phyloP scores from a whole-genome alignment of 768 basidiomycete species.

The Termitomyces sp. region DNA sequence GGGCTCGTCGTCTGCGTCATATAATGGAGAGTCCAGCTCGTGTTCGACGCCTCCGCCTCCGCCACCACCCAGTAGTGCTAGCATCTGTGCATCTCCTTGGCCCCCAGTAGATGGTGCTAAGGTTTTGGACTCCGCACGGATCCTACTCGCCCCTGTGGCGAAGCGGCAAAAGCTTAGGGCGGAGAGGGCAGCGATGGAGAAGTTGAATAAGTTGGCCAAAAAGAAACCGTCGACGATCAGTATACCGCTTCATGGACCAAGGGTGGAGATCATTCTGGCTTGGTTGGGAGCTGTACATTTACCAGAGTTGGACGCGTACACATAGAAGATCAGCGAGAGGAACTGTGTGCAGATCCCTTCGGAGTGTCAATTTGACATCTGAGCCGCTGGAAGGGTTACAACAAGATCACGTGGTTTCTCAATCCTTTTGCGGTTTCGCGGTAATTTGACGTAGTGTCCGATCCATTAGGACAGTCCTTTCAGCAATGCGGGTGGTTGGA shows the following conservation, averaged over 20 bases:
- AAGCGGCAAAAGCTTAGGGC: constrained; percentile 56
- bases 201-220: constrained; percentile 53
- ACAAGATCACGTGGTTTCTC: background rate
- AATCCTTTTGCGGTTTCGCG: background rate
- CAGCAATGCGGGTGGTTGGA: too few species aligned
- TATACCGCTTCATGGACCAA: constrained; percentile 80
- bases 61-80: constrained; percentile 5
- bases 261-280: constrained; percentile 80
- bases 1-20: constrained; percentile 13
- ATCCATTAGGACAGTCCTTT: too few species aligned
- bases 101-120: constrained; percentile 39
- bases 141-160: constrained; percentile 66
- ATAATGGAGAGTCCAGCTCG: constrained; percentile 13
- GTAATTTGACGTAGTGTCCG: too few species aligned
- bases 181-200: constrained; percentile 37
- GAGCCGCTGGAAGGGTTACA: background rate
- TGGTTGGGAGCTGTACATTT: constrained; percentile 83
- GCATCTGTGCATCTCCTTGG: constrained; percentile 1
- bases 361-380: background rate
- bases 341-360: background rate
- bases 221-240: constrained; percentile 66
- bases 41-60: background rate
- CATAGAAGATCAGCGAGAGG: background rate
- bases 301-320: constrained; percentile 54
- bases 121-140: constrained; percentile 62